Base-by-base conservation (phyloP, 345 rosid species). In the Pistacia vera region DNA sequence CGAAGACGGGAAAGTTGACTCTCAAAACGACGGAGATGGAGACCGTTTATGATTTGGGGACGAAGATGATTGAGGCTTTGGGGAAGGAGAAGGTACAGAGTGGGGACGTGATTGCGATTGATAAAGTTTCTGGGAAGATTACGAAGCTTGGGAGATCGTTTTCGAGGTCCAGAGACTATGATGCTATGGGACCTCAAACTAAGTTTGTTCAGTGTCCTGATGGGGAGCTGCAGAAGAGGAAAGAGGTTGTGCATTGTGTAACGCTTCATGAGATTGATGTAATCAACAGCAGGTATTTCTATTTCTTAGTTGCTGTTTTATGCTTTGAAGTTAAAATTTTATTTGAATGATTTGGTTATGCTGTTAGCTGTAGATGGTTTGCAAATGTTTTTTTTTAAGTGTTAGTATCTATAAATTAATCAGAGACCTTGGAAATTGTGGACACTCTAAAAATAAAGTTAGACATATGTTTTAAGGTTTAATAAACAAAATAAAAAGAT, bases 1-100 rank as follows among this genome's bases (percentile, higher is more conserved):
- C 96, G 0, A 95, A 95, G 90, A 90, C 98, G 0, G 98, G 99
- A 71, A 95, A 90, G 84, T 66, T 95, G 75, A 95, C 99, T 0
- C 83, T 95, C 76, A 95, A 95, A 88, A 95, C 99, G 1, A 95
- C 98, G 1, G 99, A 95, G 80, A 95, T 95, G 99, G 99, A 95
- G 80, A 91, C 95, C 0, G 88, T 92, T 11, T 95, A 95, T 30
- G 99, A 95, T 18, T 75, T 95, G 78, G 99, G 99, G 36, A 87
- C 87, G 11, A 95, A 93, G 91, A 90, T 95, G 98, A 95, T 93
- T 52, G 98, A 93, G 74, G 86, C 97, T 1, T 72, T 93, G 78
- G 93, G 92, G 63, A 95, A 95, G 85, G 92, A 93, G 82, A 95
- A 93, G 66, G 97, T 90, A 72, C 99, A 92, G 88, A 88, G 99